Percentiles rank a stretch among this genome's conserved stretches.
These are phyloP conservation scores for Zasmidium citrigriseum DNA, from an alignment of 2,329 filamentous ascomycete species.

Conservation along the genomic window DNA sequence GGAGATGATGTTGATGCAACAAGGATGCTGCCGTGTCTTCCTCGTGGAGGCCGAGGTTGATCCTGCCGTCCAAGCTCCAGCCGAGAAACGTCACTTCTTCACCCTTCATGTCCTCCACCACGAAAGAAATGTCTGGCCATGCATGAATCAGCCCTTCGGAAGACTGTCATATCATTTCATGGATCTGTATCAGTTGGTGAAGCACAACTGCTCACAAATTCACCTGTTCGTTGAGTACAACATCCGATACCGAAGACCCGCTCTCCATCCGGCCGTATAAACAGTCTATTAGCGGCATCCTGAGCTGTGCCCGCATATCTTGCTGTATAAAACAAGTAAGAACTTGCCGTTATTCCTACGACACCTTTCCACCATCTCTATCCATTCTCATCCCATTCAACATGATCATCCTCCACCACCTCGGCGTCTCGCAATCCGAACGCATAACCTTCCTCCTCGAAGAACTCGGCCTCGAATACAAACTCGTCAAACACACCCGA, in stretches of 20 bases:
- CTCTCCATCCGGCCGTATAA: too few relatives aligned
- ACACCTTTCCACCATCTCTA: not conserved
- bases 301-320: not conserved
- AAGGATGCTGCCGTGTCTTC: not conserved
- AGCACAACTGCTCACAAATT: too few relatives aligned
- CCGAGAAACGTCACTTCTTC: not conserved
- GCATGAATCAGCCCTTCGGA: too few relatives aligned
- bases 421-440: constrained; percentile 58
- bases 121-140: not conserved
- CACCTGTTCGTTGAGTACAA: too few relatives aligned
- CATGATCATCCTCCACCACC: constrained; percentile 40
- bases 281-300: not conserved
- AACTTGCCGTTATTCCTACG: too few relatives aligned
- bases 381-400: constrained; percentile 21
- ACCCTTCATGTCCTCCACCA: not conserved
- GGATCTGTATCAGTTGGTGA: too few relatives aligned
- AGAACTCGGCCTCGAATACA: constrained; percentile 60
- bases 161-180: too few relatives aligned
- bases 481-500: constrained; percentile 48
- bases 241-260: not conserved
- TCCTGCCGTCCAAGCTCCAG: not conserved
- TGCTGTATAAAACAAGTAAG: not conserved
- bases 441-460: constrained; percentile 65
- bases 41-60: too few relatives aligned
- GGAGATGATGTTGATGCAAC: not conserved